A percentile compares a stretch with the other conserved stretches of the same genome.
phyloP scores from a whole-genome alignment of 148 eudicot genomes.

The Limonium bicolor region DNA sequence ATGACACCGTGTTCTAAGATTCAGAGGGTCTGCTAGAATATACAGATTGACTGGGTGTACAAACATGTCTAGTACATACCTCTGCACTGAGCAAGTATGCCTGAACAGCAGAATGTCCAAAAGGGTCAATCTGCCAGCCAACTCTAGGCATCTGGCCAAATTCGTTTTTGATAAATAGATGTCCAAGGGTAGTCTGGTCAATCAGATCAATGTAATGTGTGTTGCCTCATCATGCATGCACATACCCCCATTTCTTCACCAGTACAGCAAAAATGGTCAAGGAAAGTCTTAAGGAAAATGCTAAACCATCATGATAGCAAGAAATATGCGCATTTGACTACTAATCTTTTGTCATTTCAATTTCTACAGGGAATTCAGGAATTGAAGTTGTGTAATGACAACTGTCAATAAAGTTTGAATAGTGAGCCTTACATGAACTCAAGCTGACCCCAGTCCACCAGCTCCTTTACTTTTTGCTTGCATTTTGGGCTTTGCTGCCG shows the following conservation, averaged over 20 bases:
- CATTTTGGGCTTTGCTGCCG: constrained; percentile 46
- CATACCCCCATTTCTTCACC: constrained; percentile 62
- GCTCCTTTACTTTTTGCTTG: constrained; percentile 45
- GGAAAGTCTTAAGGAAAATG: background rate
- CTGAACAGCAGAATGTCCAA: constrained; percentile 86
- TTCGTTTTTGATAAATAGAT: constrained; percentile 42
- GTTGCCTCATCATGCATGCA: constrained; percentile 88
- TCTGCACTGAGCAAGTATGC: constrained; percentile 77
- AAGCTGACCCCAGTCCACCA: constrained; percentile 56
- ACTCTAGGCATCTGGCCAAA: constrained; percentile 57
- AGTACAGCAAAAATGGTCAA: background rate
- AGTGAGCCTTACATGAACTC: constrained; percentile 56
- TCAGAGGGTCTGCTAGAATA: too few relatives aligned
- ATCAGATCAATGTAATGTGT: constrained; percentile 66
- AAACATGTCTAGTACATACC: constrained; percentile 15
- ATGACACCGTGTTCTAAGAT: background rate
- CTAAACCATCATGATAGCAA: background rate
- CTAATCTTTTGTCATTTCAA: too few relatives aligned
- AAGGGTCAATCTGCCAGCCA: constrained; percentile 89
- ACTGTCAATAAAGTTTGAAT: background rate
- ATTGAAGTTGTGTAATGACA: background rate
- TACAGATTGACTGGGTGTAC: background rate
- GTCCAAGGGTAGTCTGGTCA: constrained; percentile 72
- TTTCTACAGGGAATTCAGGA: too few relatives aligned
- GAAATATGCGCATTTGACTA: background rate